Base-by-base conservation (phyloP, 2,329 filamentous ascomycete species). In the Alternaria metachromatica region DNA sequence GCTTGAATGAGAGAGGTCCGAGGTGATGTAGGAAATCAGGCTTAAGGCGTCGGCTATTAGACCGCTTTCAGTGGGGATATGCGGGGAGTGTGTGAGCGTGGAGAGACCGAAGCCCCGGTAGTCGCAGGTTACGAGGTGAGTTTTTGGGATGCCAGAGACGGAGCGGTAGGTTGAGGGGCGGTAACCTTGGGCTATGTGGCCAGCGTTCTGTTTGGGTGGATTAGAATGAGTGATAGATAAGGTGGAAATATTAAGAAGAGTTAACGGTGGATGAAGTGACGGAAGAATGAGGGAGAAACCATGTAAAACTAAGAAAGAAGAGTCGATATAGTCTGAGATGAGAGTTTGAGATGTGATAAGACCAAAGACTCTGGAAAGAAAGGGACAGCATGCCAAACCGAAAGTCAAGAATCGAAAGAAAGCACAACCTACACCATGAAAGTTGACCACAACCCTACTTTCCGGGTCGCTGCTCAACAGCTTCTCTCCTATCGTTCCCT, bases 21-120 rank as follows among this genome's bases (percentile, higher is more conserved):
- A 82, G 41, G 93, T 84, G 10, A 92, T 88, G 82, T 92, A 96
- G 64, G 93, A 86, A 4, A 96, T 84, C 4, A 93, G 82, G 0
- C 93, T 85, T 4, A 91, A 84, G 15, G 90, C 93, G 76, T 98
- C 95, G 5, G 87, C 88, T 59, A 97, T 92, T 8, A 98, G 82
- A 0, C 95, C 95, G 37, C 86, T 82, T 81, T 98, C 95, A 0
- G 89, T 90, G 0, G 95, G 95, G 37, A 77, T 65, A 55, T 77
- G 66, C 3, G 76, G 76, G 4, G 67, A 12, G 51, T 78, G 77
- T 5, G 81, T 82, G n/a, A 95, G 93, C 0, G 90, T 92, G 9
- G 92, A 96, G 43, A 88, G 86, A 1, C 94, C 94, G 71, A 93
- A 97, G 7, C 94, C 94, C 18, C 94, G 91, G 80, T 97, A 97